A percentile compares a stretch with the other conserved stretches of the same genome.
Conservation (phyloP, 208 protist genomes). For the Trypanosoma congolense region DNA sequence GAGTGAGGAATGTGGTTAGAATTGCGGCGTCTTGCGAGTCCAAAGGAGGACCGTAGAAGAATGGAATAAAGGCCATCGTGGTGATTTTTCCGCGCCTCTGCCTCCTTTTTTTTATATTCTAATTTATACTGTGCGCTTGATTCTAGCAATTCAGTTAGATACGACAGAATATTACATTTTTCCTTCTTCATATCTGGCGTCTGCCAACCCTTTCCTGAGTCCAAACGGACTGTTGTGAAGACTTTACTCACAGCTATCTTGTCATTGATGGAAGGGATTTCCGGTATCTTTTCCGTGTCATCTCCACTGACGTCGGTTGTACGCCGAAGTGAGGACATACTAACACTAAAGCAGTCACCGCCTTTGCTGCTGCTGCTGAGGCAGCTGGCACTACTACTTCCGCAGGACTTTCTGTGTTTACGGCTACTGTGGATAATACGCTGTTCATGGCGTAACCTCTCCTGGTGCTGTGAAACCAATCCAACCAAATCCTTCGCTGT, state of each 20-base stretch:
- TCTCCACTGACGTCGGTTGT: background rate
- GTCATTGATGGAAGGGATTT: background rate
- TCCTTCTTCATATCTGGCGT: background rate
- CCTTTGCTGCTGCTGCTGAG: background rate
- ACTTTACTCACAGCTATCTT: background rate
- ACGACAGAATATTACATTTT: background rate
- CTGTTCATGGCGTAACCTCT: conserved; percentile 18
- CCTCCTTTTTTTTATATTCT: background rate
- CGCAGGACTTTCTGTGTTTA: background rate
- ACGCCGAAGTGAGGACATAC: background rate
- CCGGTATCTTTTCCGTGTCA: background rate
- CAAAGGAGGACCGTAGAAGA: conserved; percentile 14
- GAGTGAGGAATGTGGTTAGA: background rate
- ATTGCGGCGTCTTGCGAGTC: background rate
- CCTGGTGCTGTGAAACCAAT: conserved; percentile 17
- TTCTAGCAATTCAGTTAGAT: conserved; percentile 15
- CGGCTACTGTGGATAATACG: conserved; percentile 13
- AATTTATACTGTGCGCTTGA: conserved; percentile 15
- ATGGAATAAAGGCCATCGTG: conserved; percentile 24
- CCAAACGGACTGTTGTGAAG: background rate
- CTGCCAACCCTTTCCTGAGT: background rate
- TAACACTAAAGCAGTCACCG: background rate
- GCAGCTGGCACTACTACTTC: background rate
- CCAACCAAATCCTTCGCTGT: conserved; percentile 5
- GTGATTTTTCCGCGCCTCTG: conserved; percentile 3